These are phyloP conservation scores for Coemansia sp. DNA, from an alignment of 192 early-diverging fungal genomes.

Conservation along the genomic window DNA sequence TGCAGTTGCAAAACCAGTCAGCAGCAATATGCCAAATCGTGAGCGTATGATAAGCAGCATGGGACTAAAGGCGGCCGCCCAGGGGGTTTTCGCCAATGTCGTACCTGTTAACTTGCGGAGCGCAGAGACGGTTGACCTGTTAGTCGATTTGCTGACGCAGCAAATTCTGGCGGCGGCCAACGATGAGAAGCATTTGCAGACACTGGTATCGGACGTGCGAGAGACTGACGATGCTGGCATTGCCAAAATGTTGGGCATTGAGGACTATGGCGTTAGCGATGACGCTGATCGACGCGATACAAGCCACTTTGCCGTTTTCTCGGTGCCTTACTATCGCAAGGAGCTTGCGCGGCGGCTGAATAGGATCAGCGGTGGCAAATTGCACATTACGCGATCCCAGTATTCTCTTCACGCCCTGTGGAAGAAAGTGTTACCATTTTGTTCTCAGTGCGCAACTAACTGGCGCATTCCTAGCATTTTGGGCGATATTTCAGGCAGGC, in stretches of 20 bases:
- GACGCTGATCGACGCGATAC: neutral
- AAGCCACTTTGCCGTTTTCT: constrained; percentile 2
- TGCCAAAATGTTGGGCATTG: constrained; percentile 19
- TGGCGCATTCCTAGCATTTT: constrained; percentile 3
- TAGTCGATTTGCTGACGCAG: constrained; percentile 53
- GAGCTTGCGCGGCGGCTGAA: constrained; percentile 35
- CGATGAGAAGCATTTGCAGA: constrained; percentile 39
- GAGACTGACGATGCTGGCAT: constrained; percentile 16
- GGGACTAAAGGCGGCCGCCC: constrained; percentile 26
- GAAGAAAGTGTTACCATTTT: constrained; percentile 17
- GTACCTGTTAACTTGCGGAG: constrained; percentile 32
- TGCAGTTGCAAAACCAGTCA: constrained; percentile 17
- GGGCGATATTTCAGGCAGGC: neutral
- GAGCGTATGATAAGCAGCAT: constrained; percentile 29
- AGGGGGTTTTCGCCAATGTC: constrained; percentile 32
- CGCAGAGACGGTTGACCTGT: constrained; percentile 21
- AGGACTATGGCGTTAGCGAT: neutral
- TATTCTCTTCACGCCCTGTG: constrained; percentile 19
- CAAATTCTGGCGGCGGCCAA: constrained; percentile 39
- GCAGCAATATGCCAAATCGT: constrained; percentile 32
- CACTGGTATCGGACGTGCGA: constrained; percentile 28
- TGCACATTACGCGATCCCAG: constrained; percentile 30
- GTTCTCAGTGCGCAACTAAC: constrained; percentile 13
- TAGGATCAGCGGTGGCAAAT: constrained; percentile 40
- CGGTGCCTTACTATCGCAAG: constrained; percentile 22